phyloP scores from a whole-genome alignment of 73 alveolate genomes.

The Paramecium caudatum region DNA sequence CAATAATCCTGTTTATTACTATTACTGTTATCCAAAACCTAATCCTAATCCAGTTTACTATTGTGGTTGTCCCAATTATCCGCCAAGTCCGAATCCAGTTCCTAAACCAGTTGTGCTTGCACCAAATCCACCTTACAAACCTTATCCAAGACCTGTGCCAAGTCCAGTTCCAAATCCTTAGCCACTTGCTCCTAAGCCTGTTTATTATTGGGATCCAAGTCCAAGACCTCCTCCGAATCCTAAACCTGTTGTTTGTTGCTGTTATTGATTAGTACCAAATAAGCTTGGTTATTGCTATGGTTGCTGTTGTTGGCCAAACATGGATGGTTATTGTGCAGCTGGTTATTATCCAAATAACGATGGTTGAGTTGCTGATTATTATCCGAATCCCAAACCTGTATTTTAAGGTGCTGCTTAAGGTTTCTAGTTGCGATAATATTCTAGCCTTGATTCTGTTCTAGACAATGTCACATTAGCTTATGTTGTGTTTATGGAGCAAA shows the following conservation, averaged over 20 bases:
- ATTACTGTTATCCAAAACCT: neutral
- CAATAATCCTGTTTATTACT: neutral
- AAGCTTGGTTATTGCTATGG: too few species aligned
- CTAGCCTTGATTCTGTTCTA: constrained; percentile 30
- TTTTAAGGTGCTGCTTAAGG: neutral
- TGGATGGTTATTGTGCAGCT: too few species aligned
- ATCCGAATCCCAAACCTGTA: neutral
- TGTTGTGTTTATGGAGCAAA: constrained; percentile 20
- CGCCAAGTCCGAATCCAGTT: neutral
- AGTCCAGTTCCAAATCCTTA: constrained; percentile 25
- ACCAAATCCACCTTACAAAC: constrained; percentile 38
- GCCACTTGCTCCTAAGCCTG: constrained; percentile 18
- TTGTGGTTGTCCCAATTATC: neutral
- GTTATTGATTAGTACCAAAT: too few species aligned
- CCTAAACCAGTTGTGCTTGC: constrained; percentile 42
- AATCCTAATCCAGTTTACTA: neutral
- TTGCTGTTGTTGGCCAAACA: too few species aligned
- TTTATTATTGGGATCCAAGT: too few species aligned
- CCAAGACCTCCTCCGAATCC: too few species aligned
- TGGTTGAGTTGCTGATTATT: neutral
- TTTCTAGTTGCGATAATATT: constrained; percentile 16
- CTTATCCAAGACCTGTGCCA: constrained; percentile 49
- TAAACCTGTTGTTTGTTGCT: too few species aligned
- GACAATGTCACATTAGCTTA: neutral
- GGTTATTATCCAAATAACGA: constrained; percentile 20